Evolutionary conservation across 1,284 basidiomycete species (phyloP).

Genomic region (Rhizoctonia solani): DNA sequence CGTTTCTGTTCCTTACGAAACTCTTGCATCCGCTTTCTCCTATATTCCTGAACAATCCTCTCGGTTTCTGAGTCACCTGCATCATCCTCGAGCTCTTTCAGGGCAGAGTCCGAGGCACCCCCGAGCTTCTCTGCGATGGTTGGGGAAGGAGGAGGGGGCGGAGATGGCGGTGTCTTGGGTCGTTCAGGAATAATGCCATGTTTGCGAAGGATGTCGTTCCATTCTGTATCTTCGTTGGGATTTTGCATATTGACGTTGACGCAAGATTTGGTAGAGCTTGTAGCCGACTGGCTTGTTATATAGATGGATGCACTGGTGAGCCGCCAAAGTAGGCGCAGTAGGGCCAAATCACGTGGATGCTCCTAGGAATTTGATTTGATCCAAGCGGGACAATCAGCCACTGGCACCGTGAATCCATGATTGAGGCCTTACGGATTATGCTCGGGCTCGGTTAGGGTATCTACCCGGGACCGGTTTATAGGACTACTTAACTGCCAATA

Average conservation of each 20-base stretch:
- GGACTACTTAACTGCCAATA: no score
- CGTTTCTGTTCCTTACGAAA: slow-evolving; percentile 64
- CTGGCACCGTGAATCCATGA: no score
- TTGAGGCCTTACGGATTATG: no score
- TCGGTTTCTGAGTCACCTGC: slow-evolving; percentile 76
- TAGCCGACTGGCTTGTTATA: not conserved
- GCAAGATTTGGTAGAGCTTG: slow-evolving; percentile 40
- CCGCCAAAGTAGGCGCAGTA: slow-evolving; percentile 23
- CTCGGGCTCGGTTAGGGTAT: no score
- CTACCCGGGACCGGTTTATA: no score
- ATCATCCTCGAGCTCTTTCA: slow-evolving; percentile 68
- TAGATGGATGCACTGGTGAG: slow-evolving; percentile 12
- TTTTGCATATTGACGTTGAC: slow-evolving; percentile 48
- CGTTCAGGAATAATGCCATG: slow-evolving; percentile 87
- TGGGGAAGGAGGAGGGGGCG: slow-evolving; percentile 71
- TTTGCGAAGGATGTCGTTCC: slow-evolving; percentile 90
- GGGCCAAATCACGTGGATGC: slow-evolving; percentile 1
- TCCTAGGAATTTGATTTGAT: not conserved
- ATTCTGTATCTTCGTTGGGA: slow-evolving; percentile 89
- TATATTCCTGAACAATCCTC: slow-evolving; percentile 71
- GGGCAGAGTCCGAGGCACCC: slow-evolving; percentile 44
- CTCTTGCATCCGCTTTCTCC: slow-evolving; percentile 67
- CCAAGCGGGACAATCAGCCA: no score
- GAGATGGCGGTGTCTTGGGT: slow-evolving; percentile 66
- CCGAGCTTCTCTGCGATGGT: slow-evolving; percentile 68